Conservation (phyloP, 306 rosid species). For the Notholithocarpus densiflorus region DNA sequence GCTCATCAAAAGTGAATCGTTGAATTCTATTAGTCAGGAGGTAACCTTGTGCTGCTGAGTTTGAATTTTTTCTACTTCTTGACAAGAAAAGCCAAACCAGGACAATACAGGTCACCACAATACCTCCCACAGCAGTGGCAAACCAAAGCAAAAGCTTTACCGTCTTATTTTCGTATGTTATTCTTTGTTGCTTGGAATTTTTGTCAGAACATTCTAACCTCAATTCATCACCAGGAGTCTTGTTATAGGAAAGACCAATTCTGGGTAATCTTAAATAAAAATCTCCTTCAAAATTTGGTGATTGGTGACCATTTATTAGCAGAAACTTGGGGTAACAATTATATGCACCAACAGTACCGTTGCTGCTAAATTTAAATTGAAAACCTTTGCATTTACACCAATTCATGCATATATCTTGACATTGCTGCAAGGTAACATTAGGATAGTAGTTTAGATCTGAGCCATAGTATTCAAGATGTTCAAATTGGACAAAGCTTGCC, state of each 20-base stretch:
- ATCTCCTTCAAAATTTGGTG: constrained; percentile 17
- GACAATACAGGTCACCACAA: constrained; percentile 19
- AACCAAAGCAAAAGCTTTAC: constrained; percentile 26
- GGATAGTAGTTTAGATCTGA: constrained; percentile 18
- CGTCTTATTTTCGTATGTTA: constrained; percentile 4
- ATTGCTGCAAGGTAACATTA: constrained; percentile 30
- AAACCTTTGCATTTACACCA: constrained; percentile 47
- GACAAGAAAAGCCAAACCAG: constrained; percentile 12
- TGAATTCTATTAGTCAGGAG: constrained; percentile 17
- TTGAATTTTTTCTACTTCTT: not conserved
- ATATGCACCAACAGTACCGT: not conserved
- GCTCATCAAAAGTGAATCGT: constrained; percentile 27
- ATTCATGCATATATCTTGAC: constrained; percentile 32
- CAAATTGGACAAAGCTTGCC: constrained; percentile 32
- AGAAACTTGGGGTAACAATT: constrained; percentile 24
- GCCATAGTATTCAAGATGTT: constrained; percentile 43
- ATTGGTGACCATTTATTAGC: constrained; percentile 23
- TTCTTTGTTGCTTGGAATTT: not conserved
- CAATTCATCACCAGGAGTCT: not conserved
- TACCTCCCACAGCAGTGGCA: constrained; percentile 23
- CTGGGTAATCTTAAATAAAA: constrained; percentile 25
- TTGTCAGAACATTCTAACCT: not conserved
- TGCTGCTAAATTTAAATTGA: constrained; percentile 25
- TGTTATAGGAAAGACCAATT: not conserved
- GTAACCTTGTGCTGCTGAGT: constrained; percentile 8